Evolutionary conservation across 2,329 filamentous ascomycete genomes (phyloP), one percentile per base, ranked within the genome.

Genomic region (Coniochaeta hoffmannii): DNA sequence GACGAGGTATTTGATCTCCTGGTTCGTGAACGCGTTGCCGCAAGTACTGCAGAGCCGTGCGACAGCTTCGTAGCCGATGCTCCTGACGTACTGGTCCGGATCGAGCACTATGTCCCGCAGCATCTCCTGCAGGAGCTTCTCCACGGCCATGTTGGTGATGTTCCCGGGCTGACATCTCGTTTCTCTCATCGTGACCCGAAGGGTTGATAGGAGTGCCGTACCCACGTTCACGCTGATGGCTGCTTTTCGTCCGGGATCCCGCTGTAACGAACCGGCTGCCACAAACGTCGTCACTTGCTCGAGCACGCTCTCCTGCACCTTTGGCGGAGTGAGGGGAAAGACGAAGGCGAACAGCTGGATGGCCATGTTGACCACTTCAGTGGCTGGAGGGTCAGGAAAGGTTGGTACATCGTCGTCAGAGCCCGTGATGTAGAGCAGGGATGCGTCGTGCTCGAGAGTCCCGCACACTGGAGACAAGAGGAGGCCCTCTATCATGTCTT

Each of bases 261-360:
- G 83, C 62, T 93, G 89, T 22, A 97, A 75, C 52, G 82, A 84
- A 0, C 85, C 83, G 1, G 91, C 88, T 0, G 90, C 88, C n/a
- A 94, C 77, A 65, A 95, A 96, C 0, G 90, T 94, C 15, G 89
- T 87, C 50, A 97, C 86, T 67, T 99, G 94, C 69, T 99, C 94
- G 10, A 99, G 75, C 50, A 96, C 90, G 66, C 93, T 97, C 69
- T 99, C 94, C 65, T 99, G 94, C 2, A 99, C 89, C 65, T 93
- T 96, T 4, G 90, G 80, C 0, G 89, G 88, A 49, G 96, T 95
- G 10, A 97, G 76, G 2, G 94, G 92, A 56, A 99, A 86, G 36
- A 90, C 89, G 54, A 96, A 89, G 1, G 92, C 90, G 68, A 99
- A 99, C 0, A 97, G 76, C 59, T 94, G 87, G 55, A 99, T 95